Percentiles rank a stretch among this genome's conserved stretches.
Conservation (phyloP, 2,329 filamentous ascomycete species). For the Aspergillus sp. region DNA sequence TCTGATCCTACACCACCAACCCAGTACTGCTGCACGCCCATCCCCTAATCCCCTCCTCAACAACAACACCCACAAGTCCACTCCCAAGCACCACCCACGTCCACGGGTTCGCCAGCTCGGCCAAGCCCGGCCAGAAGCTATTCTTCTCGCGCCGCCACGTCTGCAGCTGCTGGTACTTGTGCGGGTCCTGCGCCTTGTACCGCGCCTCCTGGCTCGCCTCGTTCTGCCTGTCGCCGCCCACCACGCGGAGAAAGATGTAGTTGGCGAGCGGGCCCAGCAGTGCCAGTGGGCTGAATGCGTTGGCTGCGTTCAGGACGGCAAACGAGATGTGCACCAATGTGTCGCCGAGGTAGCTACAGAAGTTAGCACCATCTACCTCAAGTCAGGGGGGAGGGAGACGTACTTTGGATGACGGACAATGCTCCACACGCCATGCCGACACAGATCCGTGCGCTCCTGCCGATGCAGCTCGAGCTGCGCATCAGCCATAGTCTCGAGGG, state of each 20-base stretch:
- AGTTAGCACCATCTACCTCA: not conserved
- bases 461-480: slow-evolving; percentile 55
- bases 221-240: slow-evolving; percentile 57
- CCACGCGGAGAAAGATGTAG: slow-evolving; percentile 57
- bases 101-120: slow-evolving; percentile 57
- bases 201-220: slow-evolving; percentile 53
- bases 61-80: slow-evolving; percentile 49
- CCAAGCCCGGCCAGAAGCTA: slow-evolving; percentile 57
- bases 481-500: slow-evolving; percentile 58
- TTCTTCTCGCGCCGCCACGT: slow-evolving; percentile 56
- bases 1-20: not conserved
- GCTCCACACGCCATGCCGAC: slow-evolving; percentile 60
- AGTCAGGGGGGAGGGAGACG: slow-evolving; percentile 21
- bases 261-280: slow-evolving; percentile 58
- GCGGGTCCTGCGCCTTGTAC: slow-evolving; percentile 50
- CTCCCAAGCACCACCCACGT: slow-evolving; percentile 52
- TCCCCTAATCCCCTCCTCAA: slow-evolving; percentile 40
- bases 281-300: slow-evolving; percentile 55
- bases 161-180: slow-evolving; percentile 55
- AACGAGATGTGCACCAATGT: slow-evolving; percentile 60
- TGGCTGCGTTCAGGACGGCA: slow-evolving; percentile 56
- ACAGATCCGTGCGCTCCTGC: slow-evolving; percentile 42
- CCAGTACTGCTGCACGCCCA: slow-evolving; percentile 2
- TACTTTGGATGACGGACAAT: slow-evolving; percentile 63
- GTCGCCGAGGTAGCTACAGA: slow-evolving; percentile 59